Evolutionary conservation across 2,329 filamentous ascomycete species (phyloP).

Genomic region (Ascocoryne sarcoides): DNA sequence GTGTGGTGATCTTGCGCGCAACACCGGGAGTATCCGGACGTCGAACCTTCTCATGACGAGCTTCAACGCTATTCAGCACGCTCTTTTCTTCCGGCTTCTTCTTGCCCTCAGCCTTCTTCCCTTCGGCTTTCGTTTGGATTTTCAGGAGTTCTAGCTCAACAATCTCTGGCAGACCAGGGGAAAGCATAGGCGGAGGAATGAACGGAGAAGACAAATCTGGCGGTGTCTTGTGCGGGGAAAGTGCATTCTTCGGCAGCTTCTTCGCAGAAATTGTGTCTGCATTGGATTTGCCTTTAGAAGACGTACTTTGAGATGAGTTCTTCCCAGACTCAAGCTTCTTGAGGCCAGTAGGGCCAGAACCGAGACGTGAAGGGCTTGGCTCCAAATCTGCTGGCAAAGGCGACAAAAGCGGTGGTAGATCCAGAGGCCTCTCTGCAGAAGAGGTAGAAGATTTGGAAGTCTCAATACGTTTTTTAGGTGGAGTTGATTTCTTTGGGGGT

Average conservation of each 20-base stretch:
- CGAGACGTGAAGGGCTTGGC: constrained; percentile 6
- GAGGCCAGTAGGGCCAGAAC: background rate
- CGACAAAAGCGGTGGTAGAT: constrained; percentile 19
- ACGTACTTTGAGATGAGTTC: constrained; percentile 12
- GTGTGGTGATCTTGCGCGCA: constrained; percentile 23
- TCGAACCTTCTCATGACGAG: constrained; percentile 26
- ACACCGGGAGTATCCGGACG: constrained; percentile 26
- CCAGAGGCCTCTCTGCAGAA: constrained; percentile 11
- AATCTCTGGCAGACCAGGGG: constrained; percentile 24
- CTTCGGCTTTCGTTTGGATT: constrained; percentile 14
- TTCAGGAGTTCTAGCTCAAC: constrained; percentile 25
- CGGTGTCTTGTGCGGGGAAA: constrained; percentile 3
- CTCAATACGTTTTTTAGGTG: constrained; percentile 6
- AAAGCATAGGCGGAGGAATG: constrained; percentile 23
- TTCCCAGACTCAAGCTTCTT: constrained; percentile 10
- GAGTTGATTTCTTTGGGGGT: constrained; percentile 10
- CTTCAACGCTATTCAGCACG: constrained; percentile 22
- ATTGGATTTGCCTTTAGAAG: constrained; percentile 13
- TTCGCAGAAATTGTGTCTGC: constrained; percentile 18
- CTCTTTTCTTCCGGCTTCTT: constrained; percentile 2
- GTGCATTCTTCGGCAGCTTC: constrained; percentile 10
- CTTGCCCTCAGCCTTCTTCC: constrained; percentile 5
- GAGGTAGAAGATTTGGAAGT: constrained; percentile 3
- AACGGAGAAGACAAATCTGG: constrained; percentile 13
- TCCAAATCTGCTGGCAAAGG: constrained; percentile 22